Evolutionary conservation across 257 asterid genomes (phyloP).

Genomic region (Knoxia roxburghii): DNA sequence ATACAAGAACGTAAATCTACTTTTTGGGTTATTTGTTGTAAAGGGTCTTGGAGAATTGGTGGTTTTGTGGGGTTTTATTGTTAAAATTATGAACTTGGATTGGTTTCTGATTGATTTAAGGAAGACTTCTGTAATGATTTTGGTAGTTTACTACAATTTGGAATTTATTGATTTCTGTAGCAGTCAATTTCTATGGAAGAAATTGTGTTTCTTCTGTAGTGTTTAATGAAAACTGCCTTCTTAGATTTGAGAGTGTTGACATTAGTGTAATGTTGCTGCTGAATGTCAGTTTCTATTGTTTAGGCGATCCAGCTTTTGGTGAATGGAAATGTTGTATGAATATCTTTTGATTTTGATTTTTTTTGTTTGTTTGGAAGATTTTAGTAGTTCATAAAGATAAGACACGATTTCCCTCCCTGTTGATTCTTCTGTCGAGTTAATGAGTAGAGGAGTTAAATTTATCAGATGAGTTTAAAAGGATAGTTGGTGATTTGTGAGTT

Average conservation of each 20-base stretch:
- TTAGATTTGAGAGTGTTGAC: neutral
- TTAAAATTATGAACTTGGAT: slow-evolving; percentile 5
- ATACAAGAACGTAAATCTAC: neutral
- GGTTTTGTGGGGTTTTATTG: neutral
- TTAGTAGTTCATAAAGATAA: neutral
- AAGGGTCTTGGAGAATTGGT: neutral
- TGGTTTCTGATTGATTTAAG: slow-evolving; percentile 6
- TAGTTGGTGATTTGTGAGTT: neutral
- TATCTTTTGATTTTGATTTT: neutral
- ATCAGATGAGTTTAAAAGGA: neutral
- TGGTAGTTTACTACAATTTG: neutral
- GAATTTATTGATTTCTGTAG: neutral
- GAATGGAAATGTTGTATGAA: neutral
- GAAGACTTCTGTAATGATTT: neutral
- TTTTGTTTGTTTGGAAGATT: neutral
- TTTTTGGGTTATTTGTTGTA: neutral
- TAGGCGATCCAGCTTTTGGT: neutral
- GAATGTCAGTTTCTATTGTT: neutral
- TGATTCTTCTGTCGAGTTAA: slow-evolving; percentile 2
- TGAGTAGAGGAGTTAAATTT: neutral
- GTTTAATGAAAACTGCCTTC: neutral
- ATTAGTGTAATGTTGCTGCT: neutral
- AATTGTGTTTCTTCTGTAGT: neutral
- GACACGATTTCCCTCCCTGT: neutral
- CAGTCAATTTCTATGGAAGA: neutral